A percentile compares a stretch with the other conserved stretches of the same genome.
phyloP scores from a whole-genome alignment of 345 rosid genomes.

The Xanthoceras sorbifolium region DNA sequence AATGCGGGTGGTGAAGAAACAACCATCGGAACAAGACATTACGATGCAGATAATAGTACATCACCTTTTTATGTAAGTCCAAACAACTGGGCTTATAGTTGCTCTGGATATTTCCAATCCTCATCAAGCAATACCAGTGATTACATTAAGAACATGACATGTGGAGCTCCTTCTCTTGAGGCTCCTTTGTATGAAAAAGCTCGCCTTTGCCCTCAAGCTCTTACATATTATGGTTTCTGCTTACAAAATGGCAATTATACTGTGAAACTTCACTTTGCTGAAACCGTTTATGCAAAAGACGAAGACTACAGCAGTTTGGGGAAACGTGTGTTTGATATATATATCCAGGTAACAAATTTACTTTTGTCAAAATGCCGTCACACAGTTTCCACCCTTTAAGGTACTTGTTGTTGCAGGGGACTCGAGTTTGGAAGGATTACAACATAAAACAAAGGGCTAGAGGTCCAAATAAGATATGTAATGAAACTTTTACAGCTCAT shows the following conservation, averaged over 20 bases:
- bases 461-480: not conserved
- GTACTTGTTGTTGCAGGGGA: constrained; percentile 13
- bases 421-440: not conserved
- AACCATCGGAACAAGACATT: not conserved
- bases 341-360: constrained; percentile 25
- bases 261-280: constrained; percentile 28
- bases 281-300: constrained; percentile 6
- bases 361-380: not conserved
- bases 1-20: constrained; percentile 22
- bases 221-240: constrained; percentile 30
- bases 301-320: constrained; percentile 20
- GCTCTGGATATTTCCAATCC: constrained; percentile 3
- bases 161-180: constrained; percentile 16
- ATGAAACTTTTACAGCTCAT: not conserved
- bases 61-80: not conserved
- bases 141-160: not conserved
- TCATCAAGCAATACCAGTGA: not conserved
- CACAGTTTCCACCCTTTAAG: not conserved
- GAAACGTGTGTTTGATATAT: constrained; percentile 29
- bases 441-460: constrained; percentile 14
- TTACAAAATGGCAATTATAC: constrained; percentile 22
- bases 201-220: constrained; percentile 29
- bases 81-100: constrained; percentile 26
- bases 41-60: constrained; percentile 15
- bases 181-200: constrained; percentile 9